These are phyloP conservation scores for Scleromitrula shiraiana DNA, from an alignment of 2,329 filamentous ascomycete genomes.

Conservation along the genomic window DNA sequence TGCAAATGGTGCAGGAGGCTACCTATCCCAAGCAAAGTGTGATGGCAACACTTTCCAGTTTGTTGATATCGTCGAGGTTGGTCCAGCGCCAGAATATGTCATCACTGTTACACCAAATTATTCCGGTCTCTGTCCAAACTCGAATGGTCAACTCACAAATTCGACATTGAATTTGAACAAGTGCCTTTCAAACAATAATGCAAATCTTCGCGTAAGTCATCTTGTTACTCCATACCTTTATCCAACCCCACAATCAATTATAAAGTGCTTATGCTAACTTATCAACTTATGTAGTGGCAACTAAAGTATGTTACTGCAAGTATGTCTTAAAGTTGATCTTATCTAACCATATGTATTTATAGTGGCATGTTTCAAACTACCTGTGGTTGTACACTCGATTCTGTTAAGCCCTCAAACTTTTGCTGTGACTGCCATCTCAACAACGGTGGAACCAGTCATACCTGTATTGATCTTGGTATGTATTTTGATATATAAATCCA, in stretches of 20 bases:
- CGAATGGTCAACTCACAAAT: neutral
- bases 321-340: too few relatives aligned
- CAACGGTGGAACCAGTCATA: neutral
- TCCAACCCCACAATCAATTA: too few relatives aligned
- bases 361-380: slow-evolving; percentile 7
- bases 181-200: slow-evolving; percentile 2
- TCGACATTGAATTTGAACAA: slow-evolving; percentile 4
- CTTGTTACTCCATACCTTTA: neutral
- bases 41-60: neutral
- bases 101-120: neutral
- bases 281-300: neutral
- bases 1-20: neutral
- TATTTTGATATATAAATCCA: too few relatives aligned
- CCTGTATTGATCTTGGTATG: slow-evolving; percentile 5
- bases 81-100: neutral
- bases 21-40: neutral
- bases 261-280: neutral
- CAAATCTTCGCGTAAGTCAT: neutral
- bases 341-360: neutral
- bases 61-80: neutral
- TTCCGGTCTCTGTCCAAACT: slow-evolving; percentile 2
- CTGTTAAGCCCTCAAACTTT: neutral
- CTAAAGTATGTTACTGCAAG: neutral
- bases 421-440: neutral
- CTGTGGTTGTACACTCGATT: slow-evolving; percentile 1